Base-by-base conservation (phyloP, 495 filamentous ascomycete species). In the Xylaria bambusicola region DNA sequence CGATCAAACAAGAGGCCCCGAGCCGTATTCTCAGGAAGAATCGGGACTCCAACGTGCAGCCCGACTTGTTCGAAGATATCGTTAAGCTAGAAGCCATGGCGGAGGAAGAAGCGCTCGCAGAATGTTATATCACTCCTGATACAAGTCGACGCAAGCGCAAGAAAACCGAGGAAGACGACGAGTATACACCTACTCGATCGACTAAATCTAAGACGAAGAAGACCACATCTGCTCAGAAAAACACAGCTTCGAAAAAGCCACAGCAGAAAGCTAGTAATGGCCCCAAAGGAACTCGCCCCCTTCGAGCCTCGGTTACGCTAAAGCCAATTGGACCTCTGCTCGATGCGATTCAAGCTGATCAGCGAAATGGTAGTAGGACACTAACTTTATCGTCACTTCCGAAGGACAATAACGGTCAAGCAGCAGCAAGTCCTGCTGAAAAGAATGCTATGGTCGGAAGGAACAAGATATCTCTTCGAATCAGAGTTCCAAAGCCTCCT, bases 271-370 rank as follows among this genome's bases (percentile, higher is more conserved):
- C 31, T 33, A 33, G 31, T 10, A 33, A n/a, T n/a, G n/a, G n/a
- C 7, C 29, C 35, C 20, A 12, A 8, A 2, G n/a, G 26, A n/a
- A n/a, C 2, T 7, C 5, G 13, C 2, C 51, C 26, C 6, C 35
- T 6, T 6, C 52, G 26, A 17, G 6, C 38, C 10, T 23, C 26
- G 3, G 17, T 23, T 10, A 15, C 29, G 2, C 26, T 15, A 44
- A 44, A 29, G 52, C 52, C 52, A 1, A 54, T 54, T 15, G 52
- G 26, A 4, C 52, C 52, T 27, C 52, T 54, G 0, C 26, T 44
- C 15, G 38, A 54, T 8, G 52, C 38, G 1, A 31, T 54, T 20
- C 52, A 26, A 17, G 38, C 6, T 3, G 6, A 21, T 33, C 1
- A 23, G 23, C 24, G n/a, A 20, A 10, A 10, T 1, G 3, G 24